Percentiles rank a stretch among this genome's conserved stretches.
Conservation (phyloP, 257 asterid genomes). For the Euphrasia confusa region DNA sequence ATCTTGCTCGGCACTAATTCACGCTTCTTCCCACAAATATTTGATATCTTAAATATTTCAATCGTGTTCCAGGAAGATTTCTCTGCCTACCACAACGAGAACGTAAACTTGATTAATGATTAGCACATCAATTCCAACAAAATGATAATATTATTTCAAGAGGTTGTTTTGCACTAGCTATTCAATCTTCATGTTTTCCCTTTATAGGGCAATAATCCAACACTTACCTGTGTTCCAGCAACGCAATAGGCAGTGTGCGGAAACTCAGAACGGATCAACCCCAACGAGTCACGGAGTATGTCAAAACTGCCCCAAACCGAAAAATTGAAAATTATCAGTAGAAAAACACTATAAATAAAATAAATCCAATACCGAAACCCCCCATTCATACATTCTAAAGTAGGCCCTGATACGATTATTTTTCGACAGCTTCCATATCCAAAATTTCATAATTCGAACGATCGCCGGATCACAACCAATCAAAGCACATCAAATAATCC, state of each 20-base stretch:
- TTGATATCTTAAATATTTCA: conserved; percentile 63
- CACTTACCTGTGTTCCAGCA: conserved; percentile 85
- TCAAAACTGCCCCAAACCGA: conserved; percentile 61
- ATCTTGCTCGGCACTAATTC: conserved; percentile 53
- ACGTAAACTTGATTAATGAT: neutral
- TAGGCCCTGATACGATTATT: neutral
- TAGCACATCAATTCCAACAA: neutral
- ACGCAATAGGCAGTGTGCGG: conserved; percentile 77
- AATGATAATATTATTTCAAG: neutral
- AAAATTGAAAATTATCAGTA: neutral
- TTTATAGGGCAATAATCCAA: neutral
- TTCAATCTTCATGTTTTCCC: neutral
- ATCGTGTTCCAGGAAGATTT: conserved; percentile 62
- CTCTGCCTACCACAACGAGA: conserved; percentile 40
- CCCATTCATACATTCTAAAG: neutral
- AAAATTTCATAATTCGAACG: neutral
- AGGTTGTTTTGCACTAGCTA: neutral
- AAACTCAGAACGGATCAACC: conserved; percentile 81
- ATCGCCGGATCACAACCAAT: neutral
- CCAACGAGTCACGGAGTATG: conserved; percentile 73
- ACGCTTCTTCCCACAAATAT: conserved; percentile 83
- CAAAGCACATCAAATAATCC: neutral
- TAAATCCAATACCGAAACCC: neutral
- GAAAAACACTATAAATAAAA: too few species aligned
- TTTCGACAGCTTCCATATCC: neutral